phyloP scores from a whole-genome alignment of 352 stramenopile species.

The Globisporangium heterothallicum region DNA sequence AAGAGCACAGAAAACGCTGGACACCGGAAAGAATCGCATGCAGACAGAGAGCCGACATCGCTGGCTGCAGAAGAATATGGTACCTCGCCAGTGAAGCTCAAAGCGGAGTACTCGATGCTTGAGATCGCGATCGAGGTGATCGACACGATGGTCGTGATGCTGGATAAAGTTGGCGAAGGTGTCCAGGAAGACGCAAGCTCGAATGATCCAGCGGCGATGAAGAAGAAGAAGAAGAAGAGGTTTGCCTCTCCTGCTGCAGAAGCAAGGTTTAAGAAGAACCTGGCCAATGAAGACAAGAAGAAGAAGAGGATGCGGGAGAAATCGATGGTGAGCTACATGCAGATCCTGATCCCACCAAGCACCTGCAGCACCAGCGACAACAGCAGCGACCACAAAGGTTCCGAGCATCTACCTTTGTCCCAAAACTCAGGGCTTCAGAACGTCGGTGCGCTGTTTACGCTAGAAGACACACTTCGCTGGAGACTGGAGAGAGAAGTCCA shows the following conservation, averaged over 20 bases:
- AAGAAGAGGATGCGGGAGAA: constrained; percentile 33
- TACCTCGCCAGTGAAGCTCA: not conserved
- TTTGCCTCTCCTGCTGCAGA: constrained; percentile 53
- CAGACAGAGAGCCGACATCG: not conserved
- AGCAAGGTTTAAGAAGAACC: constrained; percentile 39
- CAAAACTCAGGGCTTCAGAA: not conserved
- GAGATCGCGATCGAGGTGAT: constrained; percentile 43
- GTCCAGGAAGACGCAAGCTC: not conserved
- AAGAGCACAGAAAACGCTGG: not conserved
- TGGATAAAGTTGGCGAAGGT: constrained; percentile 28
- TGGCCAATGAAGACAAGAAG: constrained; percentile 31
- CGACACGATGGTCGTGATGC: constrained; percentile 33
- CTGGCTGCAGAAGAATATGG: not conserved
- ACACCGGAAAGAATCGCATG: not conserved
- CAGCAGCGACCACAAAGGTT: not conserved
- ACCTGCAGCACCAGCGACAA: not conserved
- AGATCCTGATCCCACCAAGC: constrained; percentile 26
- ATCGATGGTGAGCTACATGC: constrained; percentile 31
- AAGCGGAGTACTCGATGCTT: constrained; percentile 23
- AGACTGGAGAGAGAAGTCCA: constrained; percentile 36
- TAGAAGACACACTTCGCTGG: constrained; percentile 43
- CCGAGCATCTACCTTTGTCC: not conserved
- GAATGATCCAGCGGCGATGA: constrained; percentile 16
- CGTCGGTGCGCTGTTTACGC: constrained; percentile 44
- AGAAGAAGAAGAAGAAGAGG: constrained; percentile 27